Conservation (phyloP, 129 eudicot genomes). For the carrot (Daucus carota) region DNA sequence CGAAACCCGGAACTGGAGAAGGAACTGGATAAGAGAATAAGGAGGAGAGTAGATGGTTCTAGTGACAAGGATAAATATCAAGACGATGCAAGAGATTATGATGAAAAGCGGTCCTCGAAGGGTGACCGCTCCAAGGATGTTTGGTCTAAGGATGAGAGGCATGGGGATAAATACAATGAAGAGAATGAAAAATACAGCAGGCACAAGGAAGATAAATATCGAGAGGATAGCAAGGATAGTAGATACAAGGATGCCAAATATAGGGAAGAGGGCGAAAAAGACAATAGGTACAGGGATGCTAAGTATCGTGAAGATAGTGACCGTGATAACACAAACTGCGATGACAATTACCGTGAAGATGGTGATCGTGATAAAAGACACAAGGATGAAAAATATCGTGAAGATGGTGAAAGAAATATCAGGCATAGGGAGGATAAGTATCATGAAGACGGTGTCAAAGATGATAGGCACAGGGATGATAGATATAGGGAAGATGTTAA, state of each 20-base stretch:
- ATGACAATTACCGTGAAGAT: conserved; percentile 20
- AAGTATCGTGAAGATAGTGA: conserved; percentile 46
- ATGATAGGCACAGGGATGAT: conserved; percentile 42
- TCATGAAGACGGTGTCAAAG: conserved; percentile 39
- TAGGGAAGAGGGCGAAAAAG: conserved; percentile 46
- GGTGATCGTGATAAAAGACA: conserved; percentile 22
- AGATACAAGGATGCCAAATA: conserved; percentile 48
- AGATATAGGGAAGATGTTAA: conserved; percentile 10
- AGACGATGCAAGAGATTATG: conserved; percentile 36
- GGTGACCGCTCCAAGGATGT: conserved; percentile 45
- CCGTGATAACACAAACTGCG: conserved; percentile 16
- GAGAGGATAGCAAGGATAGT: conserved; percentile 38
- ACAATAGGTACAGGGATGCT: conserved; percentile 38
- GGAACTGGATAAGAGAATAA: conserved; percentile 60
- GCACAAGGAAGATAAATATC: conserved; percentile 50
- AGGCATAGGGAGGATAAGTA: conserved; percentile 39
- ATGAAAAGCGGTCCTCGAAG: conserved; percentile 42
- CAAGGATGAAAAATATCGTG: conserved; percentile 27
- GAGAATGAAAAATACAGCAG: conserved; percentile 43
- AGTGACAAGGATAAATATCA: conserved; percentile 44
- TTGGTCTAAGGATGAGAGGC: conserved; percentile 36
- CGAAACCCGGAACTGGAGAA: conserved; percentile 68
- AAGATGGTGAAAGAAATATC: conserved; percentile 35
- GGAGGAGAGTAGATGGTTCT: conserved; percentile 63
- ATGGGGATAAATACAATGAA: conserved; percentile 30